These are phyloP conservation scores for Anacardium occidentale DNA, from an alignment of 345 rosid species.

Conservation along the genomic window DNA sequence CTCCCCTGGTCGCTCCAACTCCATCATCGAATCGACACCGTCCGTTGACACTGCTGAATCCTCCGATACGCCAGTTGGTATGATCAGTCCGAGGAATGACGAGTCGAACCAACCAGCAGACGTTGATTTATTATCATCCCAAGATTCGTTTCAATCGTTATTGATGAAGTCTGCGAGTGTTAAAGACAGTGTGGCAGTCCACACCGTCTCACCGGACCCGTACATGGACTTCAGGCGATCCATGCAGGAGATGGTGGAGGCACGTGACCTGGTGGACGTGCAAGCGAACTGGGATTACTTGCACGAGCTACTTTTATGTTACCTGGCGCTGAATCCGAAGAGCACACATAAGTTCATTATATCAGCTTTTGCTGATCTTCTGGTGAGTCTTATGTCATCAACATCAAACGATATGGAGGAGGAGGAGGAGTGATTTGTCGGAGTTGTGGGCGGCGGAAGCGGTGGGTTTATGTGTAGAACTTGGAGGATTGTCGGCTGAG, in stretches of 20 bases:
- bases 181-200: slow-evolving; percentile 52
- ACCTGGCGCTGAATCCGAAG: slow-evolving; percentile 67
- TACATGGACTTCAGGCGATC: slow-evolving; percentile 77
- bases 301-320: slow-evolving; percentile 73
- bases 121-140: too few relatives aligned
- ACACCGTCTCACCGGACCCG: slow-evolving; percentile 82
- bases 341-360: slow-evolving; percentile 64
- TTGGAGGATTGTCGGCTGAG: slow-evolving; percentile 10
- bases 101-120: background rate
- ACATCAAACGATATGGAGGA: slow-evolving; percentile 13
- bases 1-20: slow-evolving; percentile 85
- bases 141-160: too few relatives aligned
- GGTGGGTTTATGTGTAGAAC: slow-evolving; percentile 9
- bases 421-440: background rate
- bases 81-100: background rate
- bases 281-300: slow-evolving; percentile 65
- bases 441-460: background rate
- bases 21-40: slow-evolving; percentile 64
- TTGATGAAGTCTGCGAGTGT: slow-evolving; percentile 10
- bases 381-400: slow-evolving; percentile 58
- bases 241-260: slow-evolving; percentile 98
- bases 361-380: slow-evolving; percentile 77
- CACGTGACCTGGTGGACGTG: slow-evolving; percentile 51
- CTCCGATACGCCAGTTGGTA: slow-evolving; percentile 12
- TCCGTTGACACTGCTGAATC: slow-evolving; percentile 28